Conservation (phyloP, 2,329 filamentous ascomycete species). For the Fusarium tuaranense region DNA sequence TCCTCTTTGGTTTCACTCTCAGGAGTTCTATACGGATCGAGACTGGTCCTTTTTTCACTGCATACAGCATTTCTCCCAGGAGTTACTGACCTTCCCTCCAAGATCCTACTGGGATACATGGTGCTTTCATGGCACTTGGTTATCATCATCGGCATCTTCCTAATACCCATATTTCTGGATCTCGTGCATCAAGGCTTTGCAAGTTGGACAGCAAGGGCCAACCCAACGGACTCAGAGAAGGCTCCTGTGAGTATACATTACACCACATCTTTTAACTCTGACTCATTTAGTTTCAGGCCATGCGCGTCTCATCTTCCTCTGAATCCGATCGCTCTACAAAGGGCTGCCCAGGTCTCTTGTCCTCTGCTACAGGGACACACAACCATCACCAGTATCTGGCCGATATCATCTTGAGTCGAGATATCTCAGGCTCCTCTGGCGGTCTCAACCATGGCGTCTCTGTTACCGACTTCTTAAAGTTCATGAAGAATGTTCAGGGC, state of each 20-base stretch:
- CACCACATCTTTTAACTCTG: rapidly evolving
- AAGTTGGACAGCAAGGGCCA: background rate
- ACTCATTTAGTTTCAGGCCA: background rate
- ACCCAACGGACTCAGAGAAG: background rate
- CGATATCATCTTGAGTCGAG: background rate
- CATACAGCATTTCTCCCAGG: conserved; percentile 14
- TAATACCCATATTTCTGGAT: background rate
- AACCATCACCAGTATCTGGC: background rate
- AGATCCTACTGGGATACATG: conserved; percentile 14
- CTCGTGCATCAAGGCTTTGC: background rate
- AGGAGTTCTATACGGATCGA: background rate
- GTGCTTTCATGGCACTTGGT: conserved; percentile 7
- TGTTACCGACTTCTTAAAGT: rapidly evolving
- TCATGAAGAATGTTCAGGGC: background rate
- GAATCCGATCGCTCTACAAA: background rate
- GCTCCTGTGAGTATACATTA: background rate
- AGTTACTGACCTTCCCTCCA: background rate
- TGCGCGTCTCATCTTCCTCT: background rate
- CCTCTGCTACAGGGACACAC: background rate
- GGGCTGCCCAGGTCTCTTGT: rapidly evolving
- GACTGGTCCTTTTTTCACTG: conserved; percentile 7
- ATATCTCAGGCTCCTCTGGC: background rate
- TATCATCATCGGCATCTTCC: conserved; percentile 2
- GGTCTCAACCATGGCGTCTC: rapidly evolving
- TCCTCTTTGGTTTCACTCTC: conserved; percentile 2